phyloP scores from a whole-genome alignment of 805 yeast genomes.

The Metschnikowia peoriensis region DNA sequence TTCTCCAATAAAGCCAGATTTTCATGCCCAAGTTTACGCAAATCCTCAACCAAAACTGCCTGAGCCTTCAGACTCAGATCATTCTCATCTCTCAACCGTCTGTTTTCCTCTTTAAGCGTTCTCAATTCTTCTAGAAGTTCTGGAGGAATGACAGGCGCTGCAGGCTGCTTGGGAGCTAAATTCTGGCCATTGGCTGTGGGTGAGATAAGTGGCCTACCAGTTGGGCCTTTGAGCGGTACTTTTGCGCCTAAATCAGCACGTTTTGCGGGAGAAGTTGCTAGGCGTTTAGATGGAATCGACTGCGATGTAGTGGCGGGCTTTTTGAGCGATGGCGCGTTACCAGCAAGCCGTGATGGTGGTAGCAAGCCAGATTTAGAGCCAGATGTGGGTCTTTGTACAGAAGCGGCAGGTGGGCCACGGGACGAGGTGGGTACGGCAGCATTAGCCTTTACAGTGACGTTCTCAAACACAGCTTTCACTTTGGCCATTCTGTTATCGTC shows the following conservation, averaged over 20 bases:
- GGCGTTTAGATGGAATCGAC: conserved; percentile 61
- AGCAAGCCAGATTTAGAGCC: not conserved
- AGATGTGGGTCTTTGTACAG: conserved; percentile 1
- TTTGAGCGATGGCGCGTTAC: conserved; percentile 4
- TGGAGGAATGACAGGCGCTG: conserved; percentile 1
- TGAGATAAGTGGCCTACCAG: conserved; percentile 42
- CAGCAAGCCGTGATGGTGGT: not conserved
- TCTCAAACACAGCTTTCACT: conserved; percentile 56
- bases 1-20: conserved; percentile 3
- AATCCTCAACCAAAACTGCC: conserved; percentile 24
- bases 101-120: conserved; percentile 53
- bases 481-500: conserved; percentile 74
- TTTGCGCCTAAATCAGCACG: conserved; percentile 26
- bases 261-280: conserved; percentile 69
- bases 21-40: conserved; percentile 31
- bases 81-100: conserved; percentile 35
- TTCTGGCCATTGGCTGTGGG: conserved; percentile 17
- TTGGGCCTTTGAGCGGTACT: conserved; percentile 34
- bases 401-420: conserved; percentile 11
- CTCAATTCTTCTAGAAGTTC: conserved; percentile 26
- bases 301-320: conserved; percentile 6
- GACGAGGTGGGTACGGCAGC: conserved; percentile 11
- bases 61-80: conserved; percentile 23
- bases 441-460: conserved; percentile 48
- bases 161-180: not conserved